phyloP scores from a whole-genome alignment of 345 rosid species.

The Acer negundo region DNA sequence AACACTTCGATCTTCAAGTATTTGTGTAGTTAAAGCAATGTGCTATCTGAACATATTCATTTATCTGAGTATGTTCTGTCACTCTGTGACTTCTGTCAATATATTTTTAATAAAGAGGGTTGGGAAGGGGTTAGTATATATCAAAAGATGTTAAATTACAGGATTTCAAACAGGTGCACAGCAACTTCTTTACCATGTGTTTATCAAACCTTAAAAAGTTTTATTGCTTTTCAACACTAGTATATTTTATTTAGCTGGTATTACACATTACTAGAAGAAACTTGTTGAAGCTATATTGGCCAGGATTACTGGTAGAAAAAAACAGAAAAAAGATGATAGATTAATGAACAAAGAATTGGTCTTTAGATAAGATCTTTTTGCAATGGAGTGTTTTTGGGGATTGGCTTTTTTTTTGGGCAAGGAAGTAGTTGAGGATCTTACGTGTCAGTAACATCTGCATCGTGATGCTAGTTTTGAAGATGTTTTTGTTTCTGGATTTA shows the following conservation, averaged over 20 bases:
- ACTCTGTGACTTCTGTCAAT: background rate
- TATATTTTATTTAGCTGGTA: background rate
- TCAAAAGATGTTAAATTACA: background rate
- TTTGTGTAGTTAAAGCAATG: background rate
- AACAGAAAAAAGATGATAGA: background rate
- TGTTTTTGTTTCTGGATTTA: conserved; percentile 29
- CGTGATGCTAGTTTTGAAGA: conserved; percentile 3
- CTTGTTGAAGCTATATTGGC: background rate
- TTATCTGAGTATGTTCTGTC: background rate
- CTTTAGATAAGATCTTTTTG: background rate
- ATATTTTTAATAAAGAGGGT: background rate
- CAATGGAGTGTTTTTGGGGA: background rate
- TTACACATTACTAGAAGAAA: background rate
- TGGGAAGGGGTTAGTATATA: background rate
- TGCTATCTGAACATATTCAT: background rate
- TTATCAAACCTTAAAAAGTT: background rate
- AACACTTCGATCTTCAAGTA: conserved; percentile 17
- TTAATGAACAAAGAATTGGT: background rate
- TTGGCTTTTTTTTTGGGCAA: background rate
- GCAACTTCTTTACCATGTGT: background rate
- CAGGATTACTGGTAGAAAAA: background rate
- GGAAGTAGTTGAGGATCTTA: conserved; percentile 8
- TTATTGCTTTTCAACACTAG: background rate
- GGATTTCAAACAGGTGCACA: background rate
- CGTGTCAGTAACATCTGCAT: conserved; percentile 1